phyloP scores from a whole-genome alignment of 2,329 filamentous ascomycete species.

The Aspergillus brasiliensis region DNA sequence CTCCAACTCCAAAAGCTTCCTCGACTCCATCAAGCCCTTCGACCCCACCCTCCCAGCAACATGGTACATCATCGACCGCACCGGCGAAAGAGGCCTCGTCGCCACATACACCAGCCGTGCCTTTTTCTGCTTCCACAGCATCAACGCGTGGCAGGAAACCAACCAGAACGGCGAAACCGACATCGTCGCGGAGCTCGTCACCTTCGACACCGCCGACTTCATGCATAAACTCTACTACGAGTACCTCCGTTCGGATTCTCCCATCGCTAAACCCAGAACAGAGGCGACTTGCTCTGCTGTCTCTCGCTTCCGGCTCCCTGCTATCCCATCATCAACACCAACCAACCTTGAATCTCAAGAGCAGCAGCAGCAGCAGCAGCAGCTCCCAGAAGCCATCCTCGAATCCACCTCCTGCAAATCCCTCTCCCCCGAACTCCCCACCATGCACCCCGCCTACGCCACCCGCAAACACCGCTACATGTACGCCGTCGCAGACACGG shows the following conservation, averaged over 20 bases:
- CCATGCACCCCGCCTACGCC: conserved; percentile 50
- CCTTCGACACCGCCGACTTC: conserved; percentile 66
- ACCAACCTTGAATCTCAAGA: conserved; percentile 14
- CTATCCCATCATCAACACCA: conserved; percentile 26
- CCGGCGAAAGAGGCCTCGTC: conserved; percentile 64
- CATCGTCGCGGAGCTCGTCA: conserved; percentile 66
- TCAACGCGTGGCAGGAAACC: conserved; percentile 73
- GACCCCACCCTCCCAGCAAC: conserved; percentile 57
- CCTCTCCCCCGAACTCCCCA: conserved; percentile 51
- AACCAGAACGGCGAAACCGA: conserved; percentile 44
- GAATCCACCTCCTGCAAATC: conserved; percentile 31
- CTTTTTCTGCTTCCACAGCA: conserved; percentile 77
- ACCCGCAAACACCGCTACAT: conserved; percentile 53
- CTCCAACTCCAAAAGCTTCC: conserved; percentile 38
- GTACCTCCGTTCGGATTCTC: conserved; percentile 60
- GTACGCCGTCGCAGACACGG: conserved; percentile 51
- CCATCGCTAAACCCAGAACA: conserved; percentile 48
- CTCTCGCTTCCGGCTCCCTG: conserved; percentile 42
- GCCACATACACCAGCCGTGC: conserved; percentile 68
- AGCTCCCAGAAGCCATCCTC: conserved; percentile 21
- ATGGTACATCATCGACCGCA: conserved; percentile 76
- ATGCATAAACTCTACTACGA: conserved; percentile 71
- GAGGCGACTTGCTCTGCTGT: conserved; percentile 28
- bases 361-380: too few relatives aligned
- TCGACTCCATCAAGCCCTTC: conserved; percentile 68